These are phyloP conservation scores for Neurospora sp. DNA, from an alignment of 495 filamentous ascomycete genomes.

Conservation along the genomic window DNA sequence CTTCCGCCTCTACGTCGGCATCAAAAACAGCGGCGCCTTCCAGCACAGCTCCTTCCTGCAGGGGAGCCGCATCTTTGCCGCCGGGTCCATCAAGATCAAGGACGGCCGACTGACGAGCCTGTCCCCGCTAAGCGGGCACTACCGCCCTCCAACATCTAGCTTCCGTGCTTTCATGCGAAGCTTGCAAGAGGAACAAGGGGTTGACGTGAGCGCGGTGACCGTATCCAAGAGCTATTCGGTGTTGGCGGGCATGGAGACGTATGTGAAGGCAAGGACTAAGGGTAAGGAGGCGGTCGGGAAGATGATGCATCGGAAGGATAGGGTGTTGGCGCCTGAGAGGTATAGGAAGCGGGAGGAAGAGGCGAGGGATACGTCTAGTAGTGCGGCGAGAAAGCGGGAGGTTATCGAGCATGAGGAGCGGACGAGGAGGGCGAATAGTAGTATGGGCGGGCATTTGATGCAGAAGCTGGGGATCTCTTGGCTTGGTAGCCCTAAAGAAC, in stretches of 20 bases:
- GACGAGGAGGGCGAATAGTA: slow-evolving; percentile 28
- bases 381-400: slow-evolving; percentile 37
- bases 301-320: slow-evolving; percentile 20
- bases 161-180: slow-evolving; percentile 70
- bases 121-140: slow-evolving; percentile 65
- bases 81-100: slow-evolving; percentile 76
- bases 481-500: neutral
- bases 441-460: slow-evolving; percentile 19
- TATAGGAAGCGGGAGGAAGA: slow-evolving; percentile 30
- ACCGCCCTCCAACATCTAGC: slow-evolving; percentile 69
- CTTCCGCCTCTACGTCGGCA: slow-evolving; percentile 80
- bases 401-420: slow-evolving; percentile 26
- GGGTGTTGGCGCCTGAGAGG: slow-evolving; percentile 34
- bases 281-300: slow-evolving; percentile 37
- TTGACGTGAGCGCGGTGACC: slow-evolving; percentile 66
- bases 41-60: slow-evolving; percentile 86
- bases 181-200: slow-evolving; percentile 55
- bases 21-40: slow-evolving; percentile 81
- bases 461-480: slow-evolving; percentile 23
- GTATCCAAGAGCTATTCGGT: slow-evolving; percentile 76
- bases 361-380: slow-evolving; percentile 37
- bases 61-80: slow-evolving; percentile 68
- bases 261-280: slow-evolving; percentile 52
- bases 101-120: slow-evolving; percentile 56
- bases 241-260: slow-evolving; percentile 72